Conservation (phyloP, 805 yeast species). For the Barnettozyma californica region DNA sequence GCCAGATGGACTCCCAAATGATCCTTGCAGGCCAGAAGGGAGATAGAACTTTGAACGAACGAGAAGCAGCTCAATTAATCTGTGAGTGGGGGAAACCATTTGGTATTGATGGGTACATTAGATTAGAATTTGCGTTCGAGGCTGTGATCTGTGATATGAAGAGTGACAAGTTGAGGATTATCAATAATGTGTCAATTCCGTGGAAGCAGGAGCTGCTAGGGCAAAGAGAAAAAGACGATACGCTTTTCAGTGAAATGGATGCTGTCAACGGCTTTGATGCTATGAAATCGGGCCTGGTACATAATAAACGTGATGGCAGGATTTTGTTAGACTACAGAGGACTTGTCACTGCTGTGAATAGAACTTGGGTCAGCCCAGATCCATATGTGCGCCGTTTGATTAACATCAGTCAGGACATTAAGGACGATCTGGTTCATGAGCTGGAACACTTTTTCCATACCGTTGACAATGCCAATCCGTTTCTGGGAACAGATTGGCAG, state of each 20-base stretch:
- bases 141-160: conserved; percentile 54
- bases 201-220: conserved; percentile 23
- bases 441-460: conserved; percentile 27
- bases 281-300: conserved; percentile 39
- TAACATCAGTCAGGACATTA: conserved; percentile 31
- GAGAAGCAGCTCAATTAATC: conserved; percentile 41
- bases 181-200: conserved; percentile 39
- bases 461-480: conserved; percentile 33
- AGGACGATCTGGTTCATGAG: conserved; percentile 31
- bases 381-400: conserved; percentile 38
- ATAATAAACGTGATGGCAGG: conserved; percentile 44
- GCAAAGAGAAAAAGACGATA: conserved; percentile 12
- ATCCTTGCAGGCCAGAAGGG: conserved; percentile 33
- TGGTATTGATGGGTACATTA: conserved; percentile 52
- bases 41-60: conserved; percentile 33
- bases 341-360: conserved; percentile 47
- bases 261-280: conserved; percentile 39
- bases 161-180: conserved; percentile 39
- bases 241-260: conserved; percentile 15
- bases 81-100: conserved; percentile 47
- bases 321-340: conserved; percentile 47
- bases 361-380: conserved; percentile 43
- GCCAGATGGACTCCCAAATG: conserved; percentile 58
- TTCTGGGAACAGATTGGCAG: conserved; percentile 50
- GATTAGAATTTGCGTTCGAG: conserved; percentile 60